Percentiles rank a stretch among this genome's conserved stretches.
Evolutionary conservation across 305 asterid species (phyloP).

Genomic region (Rubia tinctorum): DNA sequence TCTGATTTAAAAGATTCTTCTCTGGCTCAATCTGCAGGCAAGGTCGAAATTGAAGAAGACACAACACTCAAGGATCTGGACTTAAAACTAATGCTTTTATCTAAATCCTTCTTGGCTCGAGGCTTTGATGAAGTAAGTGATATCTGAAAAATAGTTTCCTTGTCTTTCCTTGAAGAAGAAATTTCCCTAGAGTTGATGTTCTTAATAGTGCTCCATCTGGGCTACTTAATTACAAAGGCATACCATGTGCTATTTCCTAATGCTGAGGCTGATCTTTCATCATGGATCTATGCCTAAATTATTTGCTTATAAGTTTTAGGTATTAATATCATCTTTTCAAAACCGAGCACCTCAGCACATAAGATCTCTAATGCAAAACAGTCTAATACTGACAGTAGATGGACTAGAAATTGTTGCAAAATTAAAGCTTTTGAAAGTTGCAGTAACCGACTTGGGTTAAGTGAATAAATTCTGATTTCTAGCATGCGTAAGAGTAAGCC

Average conservation of each 20-base stretch:
- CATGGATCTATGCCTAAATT: neutral
- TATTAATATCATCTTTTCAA: neutral
- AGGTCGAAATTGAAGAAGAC: conserved; percentile 84
- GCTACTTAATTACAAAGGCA: neutral
- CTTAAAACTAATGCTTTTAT: conserved; percentile 88
- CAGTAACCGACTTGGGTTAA: too few relatives aligned
- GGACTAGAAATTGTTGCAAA: conserved; percentile 86
- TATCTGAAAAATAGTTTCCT: neutral
- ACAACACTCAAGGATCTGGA: conserved; percentile 96
- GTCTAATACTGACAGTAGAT: conserved; percentile 50
- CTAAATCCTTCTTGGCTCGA: conserved; percentile 91
- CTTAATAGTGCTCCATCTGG: neutral
- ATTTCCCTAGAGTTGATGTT: neutral
- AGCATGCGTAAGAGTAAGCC: too few relatives aligned
- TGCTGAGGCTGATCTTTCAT: too few relatives aligned
- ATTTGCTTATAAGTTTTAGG: neutral
- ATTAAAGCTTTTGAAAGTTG: too few relatives aligned
- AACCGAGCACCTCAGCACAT: conserved; percentile 91
- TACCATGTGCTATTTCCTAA: too few relatives aligned
- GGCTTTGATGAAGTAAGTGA: conserved; percentile 62
- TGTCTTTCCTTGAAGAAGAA: neutral
- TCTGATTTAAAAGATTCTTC: conserved; percentile 97
- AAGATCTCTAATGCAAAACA: conserved; percentile 53
- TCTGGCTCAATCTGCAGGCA: conserved; percentile 89
- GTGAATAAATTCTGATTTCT: too few relatives aligned